Conservation (phyloP, 805 yeast species). For the Yamadazyma nakazawae region DNA sequence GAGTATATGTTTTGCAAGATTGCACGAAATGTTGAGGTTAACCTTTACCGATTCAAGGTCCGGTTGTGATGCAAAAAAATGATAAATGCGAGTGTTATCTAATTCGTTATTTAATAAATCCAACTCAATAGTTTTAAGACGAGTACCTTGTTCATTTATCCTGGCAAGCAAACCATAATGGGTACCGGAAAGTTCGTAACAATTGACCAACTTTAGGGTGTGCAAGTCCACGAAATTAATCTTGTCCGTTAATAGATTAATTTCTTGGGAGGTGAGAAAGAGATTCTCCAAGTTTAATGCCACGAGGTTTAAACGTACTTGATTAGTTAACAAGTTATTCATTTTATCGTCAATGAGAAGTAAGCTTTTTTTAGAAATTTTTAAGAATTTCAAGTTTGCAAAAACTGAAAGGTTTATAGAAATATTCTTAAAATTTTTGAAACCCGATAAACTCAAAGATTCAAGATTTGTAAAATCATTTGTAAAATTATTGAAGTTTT, state of each 20-base stretch:
- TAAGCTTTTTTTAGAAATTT: constrained; percentile 15
- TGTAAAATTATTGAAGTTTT: constrained; percentile 12
- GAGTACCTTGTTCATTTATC: not conserved
- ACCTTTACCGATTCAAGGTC: constrained; percentile 4
- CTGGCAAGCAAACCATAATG: not conserved
- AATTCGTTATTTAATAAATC: constrained; percentile 8
- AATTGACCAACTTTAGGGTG: constrained; percentile 10
- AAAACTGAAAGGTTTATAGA: constrained; percentile 13
- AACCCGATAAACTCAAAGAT: constrained; percentile 16
- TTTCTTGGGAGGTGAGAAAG: constrained; percentile 9
- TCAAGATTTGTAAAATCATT: constrained; percentile 10
- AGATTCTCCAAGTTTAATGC: constrained; percentile 13
- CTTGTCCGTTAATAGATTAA: constrained; percentile 4
- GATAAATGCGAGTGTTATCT: constrained; percentile 5
- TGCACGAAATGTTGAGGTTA: constrained; percentile 8
- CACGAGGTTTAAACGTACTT: constrained; percentile 1
- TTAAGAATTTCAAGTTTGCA: constrained; percentile 14
- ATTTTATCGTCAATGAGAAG: constrained; percentile 12
- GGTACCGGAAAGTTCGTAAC: constrained; percentile 7
- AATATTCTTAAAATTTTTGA: constrained; percentile 13
- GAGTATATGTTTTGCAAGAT: constrained; percentile 5
- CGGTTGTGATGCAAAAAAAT: constrained; percentile 1
- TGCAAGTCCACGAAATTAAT: constrained; percentile 4
- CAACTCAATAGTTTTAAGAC: constrained; percentile 7
- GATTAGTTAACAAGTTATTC: constrained; percentile 10